Percentiles rank a stretch among this genome's conserved stretches.
Conservation (phyloP, 805 yeast species). For the Candida maris region DNA sequence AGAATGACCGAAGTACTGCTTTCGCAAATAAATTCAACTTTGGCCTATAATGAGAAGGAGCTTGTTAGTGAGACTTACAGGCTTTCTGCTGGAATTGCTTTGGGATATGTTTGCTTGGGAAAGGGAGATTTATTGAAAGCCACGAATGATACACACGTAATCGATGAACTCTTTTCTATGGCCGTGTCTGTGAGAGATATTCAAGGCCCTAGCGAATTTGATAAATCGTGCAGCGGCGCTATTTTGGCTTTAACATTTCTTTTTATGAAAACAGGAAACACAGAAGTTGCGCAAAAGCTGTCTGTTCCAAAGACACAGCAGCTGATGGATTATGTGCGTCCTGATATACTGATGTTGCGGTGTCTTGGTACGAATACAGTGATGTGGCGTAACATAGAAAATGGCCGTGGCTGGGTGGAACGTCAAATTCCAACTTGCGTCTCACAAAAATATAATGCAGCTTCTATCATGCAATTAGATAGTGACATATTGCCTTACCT, state of each 20-base stretch:
- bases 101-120: conserved; percentile 83
- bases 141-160: conserved; percentile 55
- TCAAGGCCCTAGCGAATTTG: conserved; percentile 54
- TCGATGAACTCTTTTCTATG: conserved; percentile 53
- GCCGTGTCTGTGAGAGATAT: conserved; percentile 62
- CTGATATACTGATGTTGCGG: conserved; percentile 68
- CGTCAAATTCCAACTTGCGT: conserved; percentile 50
- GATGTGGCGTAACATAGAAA: conserved; percentile 64
- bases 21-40: conserved; percentile 59
- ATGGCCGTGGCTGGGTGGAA: conserved; percentile 52
- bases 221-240: conserved; percentile 71
- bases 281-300: conserved; percentile 56
- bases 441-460: conserved; percentile 27
- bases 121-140: conserved; percentile 55
- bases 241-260: conserved; percentile 71
- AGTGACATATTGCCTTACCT: conserved; percentile 61
- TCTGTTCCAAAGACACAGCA: conserved; percentile 57
- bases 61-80: conserved; percentile 76
- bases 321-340: conserved; percentile 67
- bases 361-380: conserved; percentile 62
- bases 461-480: conserved; percentile 36
- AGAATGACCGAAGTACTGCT: conserved; percentile 79
- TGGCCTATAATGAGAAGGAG: conserved; percentile 51
- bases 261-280: conserved; percentile 63
- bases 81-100: conserved; percentile 80